A percentile compares a stretch with the other conserved stretches of the same genome.
Evolutionary conservation across 495 filamentous ascomycete species (phyloP).

Genomic region (Pyrenula aspistea): DNA sequence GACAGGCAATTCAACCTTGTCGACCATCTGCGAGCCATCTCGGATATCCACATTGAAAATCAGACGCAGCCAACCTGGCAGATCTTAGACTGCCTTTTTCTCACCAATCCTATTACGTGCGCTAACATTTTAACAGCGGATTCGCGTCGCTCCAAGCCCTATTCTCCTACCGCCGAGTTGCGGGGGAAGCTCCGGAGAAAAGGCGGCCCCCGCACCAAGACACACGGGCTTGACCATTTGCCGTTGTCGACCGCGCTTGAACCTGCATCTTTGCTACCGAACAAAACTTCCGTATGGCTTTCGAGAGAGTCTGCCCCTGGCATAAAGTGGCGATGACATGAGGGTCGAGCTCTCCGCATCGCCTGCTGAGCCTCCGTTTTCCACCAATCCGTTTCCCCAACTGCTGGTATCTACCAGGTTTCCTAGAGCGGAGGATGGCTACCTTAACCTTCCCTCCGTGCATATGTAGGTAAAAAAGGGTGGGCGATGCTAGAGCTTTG

Average conservation of each 20-base stretch:
- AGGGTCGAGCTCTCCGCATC: not conserved
- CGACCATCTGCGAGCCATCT: too few relatives aligned
- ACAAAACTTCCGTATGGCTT: not conserved
- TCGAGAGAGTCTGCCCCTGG: not conserved
- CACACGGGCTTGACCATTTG: not conserved
- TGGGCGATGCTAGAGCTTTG: not conserved
- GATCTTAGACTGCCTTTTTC: too few relatives aligned
- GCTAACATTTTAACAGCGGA: too few relatives aligned
- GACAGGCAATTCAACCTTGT: too few relatives aligned
- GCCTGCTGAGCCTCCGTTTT: not conserved
- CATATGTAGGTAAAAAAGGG: not conserved
- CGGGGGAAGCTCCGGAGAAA: not conserved
- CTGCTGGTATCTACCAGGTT: not conserved
- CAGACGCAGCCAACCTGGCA: too few relatives aligned
- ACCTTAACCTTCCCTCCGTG: not conserved
- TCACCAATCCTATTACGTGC: too few relatives aligned
- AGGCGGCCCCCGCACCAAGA: not conserved
- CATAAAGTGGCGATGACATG: not conserved
- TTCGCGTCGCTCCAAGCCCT: too few relatives aligned
- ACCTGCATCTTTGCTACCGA: not conserved
- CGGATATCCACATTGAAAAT: too few relatives aligned
- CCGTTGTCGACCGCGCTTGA: not conserved
- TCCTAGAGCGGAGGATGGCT: not conserved
- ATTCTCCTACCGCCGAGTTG: too few relatives aligned
- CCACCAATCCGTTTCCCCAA: not conserved